Evolutionary conservation across 495 filamentous ascomycete species (phyloP).

Genomic region (Beverwykella pulmonaria): DNA sequence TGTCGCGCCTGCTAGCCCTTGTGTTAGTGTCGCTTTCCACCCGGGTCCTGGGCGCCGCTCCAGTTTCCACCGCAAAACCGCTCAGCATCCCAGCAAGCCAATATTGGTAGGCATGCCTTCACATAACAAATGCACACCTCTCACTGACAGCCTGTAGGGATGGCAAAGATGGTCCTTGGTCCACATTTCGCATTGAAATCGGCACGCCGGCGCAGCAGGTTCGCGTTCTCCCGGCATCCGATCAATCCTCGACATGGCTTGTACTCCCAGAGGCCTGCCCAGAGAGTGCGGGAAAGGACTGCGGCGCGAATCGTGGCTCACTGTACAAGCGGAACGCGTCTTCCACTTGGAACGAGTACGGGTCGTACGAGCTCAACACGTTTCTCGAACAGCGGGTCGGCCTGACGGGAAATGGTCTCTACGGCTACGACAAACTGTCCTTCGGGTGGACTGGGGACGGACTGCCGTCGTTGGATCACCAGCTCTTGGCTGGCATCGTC

Average conservation of each 20-base stretch:
- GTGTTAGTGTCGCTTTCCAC: constrained; percentile 2
- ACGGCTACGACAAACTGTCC: constrained; percentile 42
- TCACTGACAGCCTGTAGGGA: constrained; percentile 22
- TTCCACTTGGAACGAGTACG: constrained; percentile 51
- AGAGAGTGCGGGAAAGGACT: constrained; percentile 39
- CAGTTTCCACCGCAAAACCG: constrained; percentile 20
- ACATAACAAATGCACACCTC: no score
- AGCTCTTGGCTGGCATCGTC: constrained; percentile 39
- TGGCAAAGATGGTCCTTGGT: constrained; percentile 38
- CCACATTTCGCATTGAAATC: constrained; percentile 36
- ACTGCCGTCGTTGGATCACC: constrained; percentile 38
- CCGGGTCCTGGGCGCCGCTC: not conserved
- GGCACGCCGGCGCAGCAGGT: constrained; percentile 34
- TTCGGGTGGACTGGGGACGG: constrained; percentile 39
- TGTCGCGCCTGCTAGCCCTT: not conserved
- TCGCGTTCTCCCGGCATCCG: constrained; percentile 32
- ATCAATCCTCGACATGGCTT: constrained; percentile 25
- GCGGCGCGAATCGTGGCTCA: constrained; percentile 51
- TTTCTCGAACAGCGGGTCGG: constrained; percentile 37
- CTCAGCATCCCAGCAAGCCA: constrained; percentile 32
- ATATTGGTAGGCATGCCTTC: constrained; percentile 25
- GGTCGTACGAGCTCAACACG: constrained; percentile 38
- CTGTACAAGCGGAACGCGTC: constrained; percentile 55
- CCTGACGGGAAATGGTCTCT: constrained; percentile 38
- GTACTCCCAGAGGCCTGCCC: constrained; percentile 46